Evolutionary conservation across 202 grass and related monocot genomes (phyloP), one percentile per base, ranked within the genome.

Genomic region (Hordeum pubiflorum): DNA sequence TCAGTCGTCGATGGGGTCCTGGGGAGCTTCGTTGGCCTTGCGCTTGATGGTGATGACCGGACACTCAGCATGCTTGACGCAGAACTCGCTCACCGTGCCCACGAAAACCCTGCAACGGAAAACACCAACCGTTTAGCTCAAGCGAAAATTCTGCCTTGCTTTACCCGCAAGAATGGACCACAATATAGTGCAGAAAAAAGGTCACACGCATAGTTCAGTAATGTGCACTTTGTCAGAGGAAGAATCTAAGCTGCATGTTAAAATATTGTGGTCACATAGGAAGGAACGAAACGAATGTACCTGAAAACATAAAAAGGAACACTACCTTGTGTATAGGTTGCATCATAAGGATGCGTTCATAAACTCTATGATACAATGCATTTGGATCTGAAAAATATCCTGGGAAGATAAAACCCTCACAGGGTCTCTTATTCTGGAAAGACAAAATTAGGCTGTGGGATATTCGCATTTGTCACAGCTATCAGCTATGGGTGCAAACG

Each of bases 41-140:
- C 96, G 87, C 71, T 92, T 98, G 56, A 98, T 98, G 82, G 92
- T 91, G 82, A 95, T 88, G 63, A 98, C 92, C 5, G 95, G 95
- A 41, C 92, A 95, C 39, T 95, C 92, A 2, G 88, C 95, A 76
- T 98, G 96, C 92, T 95, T 99, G 29, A 93, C 96, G 20, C 90
- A 95, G 87, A 89, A 99, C 77, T 95, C 92, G 69, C 90, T 95
- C 69, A 95, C 96, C 14, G 96, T 90, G 15, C 92, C 96, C 39
- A 99, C 92, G 58, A 99, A 96, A 86, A 96, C 96, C 89, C 96
- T 93, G 40, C 23, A 84, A 81, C 63, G n/a, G 33, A 58, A 46
- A 68, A 36, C 18, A 77, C 5, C 31, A 50, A 37, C 18, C 2
- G 70, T 37, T 85, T 18, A 15, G 7, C 24, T 11, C 72, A 78